Evolutionary conservation across 306 rosid species (phyloP).

Genomic region (Pyrus pyrifolia): DNA sequence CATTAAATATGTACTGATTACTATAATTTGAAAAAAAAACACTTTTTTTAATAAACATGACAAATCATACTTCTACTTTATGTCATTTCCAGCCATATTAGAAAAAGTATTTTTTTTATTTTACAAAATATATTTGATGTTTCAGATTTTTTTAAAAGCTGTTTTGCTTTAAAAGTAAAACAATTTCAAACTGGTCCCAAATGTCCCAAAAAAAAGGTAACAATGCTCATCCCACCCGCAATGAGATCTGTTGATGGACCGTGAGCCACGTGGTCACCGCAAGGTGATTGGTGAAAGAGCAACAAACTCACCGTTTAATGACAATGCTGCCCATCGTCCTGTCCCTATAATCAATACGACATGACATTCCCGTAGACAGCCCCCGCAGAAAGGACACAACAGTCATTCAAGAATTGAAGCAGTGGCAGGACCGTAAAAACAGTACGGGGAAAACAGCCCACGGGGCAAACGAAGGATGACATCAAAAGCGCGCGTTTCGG

Average conservation of each 20-base stretch:
- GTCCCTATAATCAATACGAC: background rate
- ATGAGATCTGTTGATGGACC: background rate
- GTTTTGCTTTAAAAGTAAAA: too few species aligned
- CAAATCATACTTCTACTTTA: too few species aligned
- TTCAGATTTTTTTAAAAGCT: too few species aligned
- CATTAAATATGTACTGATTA: too few species aligned
- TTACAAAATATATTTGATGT: too few species aligned
- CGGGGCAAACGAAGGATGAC: background rate
- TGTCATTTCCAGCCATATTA: too few species aligned
- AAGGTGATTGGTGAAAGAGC: background rate
- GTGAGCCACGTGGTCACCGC: background rate
- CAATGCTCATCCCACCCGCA: background rate
- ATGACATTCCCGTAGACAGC: background rate
- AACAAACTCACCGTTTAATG: background rate
- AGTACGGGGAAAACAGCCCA: background rate
- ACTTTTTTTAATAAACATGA: too few species aligned
- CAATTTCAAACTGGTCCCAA: too few species aligned
- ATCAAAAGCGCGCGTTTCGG: background rate
- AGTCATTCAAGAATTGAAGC: background rate
- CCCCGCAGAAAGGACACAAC: background rate
- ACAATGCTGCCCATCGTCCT: background rate
- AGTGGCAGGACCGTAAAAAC: background rate
- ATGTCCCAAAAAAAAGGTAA: background rate
- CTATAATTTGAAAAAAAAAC: too few species aligned
- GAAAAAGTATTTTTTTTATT: too few species aligned